Evolutionary conservation across 1,284 basidiomycete species (phyloP), one percentile per base, ranked within the genome.

Genomic region (Microbotryum intermedium): DNA sequence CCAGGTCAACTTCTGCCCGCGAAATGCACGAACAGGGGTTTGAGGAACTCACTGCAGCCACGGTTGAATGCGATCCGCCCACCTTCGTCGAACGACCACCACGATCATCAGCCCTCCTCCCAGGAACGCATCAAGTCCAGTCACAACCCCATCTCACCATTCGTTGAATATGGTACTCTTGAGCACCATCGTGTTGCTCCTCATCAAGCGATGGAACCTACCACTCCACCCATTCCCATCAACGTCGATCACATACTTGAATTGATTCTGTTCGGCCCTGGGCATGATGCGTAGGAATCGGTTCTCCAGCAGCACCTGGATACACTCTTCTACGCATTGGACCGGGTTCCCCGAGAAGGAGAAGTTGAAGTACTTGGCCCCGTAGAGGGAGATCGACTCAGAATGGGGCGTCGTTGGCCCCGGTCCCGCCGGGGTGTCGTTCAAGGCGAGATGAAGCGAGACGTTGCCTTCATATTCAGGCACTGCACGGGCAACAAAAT

Each of bases 161-260:
- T 85, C 83, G 0, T 81, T 82, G 66, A 83, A 85, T 29, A 82
- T 77, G 0, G 82, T 85, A 8, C 80, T 75, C 70, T 85, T 85
- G 70, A 85, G 80, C 6, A 86, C 75, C 42, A 84, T 73, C 4
- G 83, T 79, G 51, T 10, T 9, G 13, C 56, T 62, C 49, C 42
- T 64, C 66, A 68, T 64, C 21, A 54, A 26, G 0, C 69, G 48
- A 55, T 69, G 68, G 50, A 69, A 70, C 25, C 62, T 53, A 6
- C 65, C 64, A 23, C 67, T 69, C 51, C 59, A 63, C n/a, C 67
- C 69, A 54, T 72, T 71, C 2, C 67, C 67, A 45, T 72, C 70
- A 10, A 72, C 66, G 52, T 72, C 71, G 20, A 72, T 60, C 3
- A 72, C 65, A 52, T 72, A 72, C 55, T 73, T 73, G 60, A 64